phyloP scores from a whole-genome alignment of 2,329 filamentous ascomycete genomes.

The Massarina eburnea region DNA sequence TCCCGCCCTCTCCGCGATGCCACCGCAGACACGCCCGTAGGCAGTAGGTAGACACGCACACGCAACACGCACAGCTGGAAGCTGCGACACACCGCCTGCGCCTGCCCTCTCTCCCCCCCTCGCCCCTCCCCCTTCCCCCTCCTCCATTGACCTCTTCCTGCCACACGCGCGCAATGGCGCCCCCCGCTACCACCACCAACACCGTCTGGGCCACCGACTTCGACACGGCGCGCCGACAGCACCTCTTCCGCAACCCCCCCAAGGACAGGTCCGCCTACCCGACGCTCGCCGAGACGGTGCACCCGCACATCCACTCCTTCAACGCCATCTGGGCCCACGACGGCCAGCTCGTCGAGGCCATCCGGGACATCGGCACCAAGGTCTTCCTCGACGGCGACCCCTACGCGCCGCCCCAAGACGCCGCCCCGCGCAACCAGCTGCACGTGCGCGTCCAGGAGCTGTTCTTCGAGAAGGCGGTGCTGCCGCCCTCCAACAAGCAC shows the following conservation, averaged over 20 bases:
- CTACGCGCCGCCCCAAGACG: conserved; percentile 55
- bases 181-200: conserved; percentile 33
- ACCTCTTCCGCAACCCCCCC: conserved; percentile 86
- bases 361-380: conserved; percentile 89
- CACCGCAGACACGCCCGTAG: conserved; percentile 3
- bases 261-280: conserved; percentile 87
- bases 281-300: conserved; percentile 78
- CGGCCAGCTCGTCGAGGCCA: conserved; percentile 71
- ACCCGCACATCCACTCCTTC: conserved; percentile 94
- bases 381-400: conserved; percentile 78
- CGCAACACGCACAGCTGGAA: not conserved
- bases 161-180: conserved; percentile 32
- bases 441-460: conserved; percentile 78
- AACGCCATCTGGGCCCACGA: conserved; percentile 80
- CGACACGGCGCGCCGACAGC: conserved; percentile 81
- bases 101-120: not conserved
- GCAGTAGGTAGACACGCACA: not conserved
- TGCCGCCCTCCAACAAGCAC: conserved; percentile 82
- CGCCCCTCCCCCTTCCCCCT: not conserved
- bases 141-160: too few species aligned
- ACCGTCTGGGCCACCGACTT: conserved; percentile 84
- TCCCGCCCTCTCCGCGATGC: conserved; percentile 5
- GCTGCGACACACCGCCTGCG: not conserved
- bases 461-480: conserved; percentile 75
- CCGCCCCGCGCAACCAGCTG: conserved; percentile 70